A percentile compares a stretch with the other conserved stretches of the same genome.
Conservation (phyloP, 805 yeast genomes). For the Pichia insulana region DNA sequence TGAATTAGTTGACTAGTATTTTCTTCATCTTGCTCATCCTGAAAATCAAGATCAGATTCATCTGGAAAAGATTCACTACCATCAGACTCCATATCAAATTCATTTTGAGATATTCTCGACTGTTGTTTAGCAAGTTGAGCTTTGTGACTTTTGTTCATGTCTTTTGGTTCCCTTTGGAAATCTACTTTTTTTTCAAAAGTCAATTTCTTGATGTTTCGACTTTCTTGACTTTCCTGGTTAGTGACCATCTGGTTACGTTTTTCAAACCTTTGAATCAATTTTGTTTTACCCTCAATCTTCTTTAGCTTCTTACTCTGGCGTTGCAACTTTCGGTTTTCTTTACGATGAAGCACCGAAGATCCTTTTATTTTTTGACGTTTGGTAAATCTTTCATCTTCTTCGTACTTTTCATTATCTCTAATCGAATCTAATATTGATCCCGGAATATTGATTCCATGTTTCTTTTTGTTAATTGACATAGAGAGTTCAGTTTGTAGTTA, state of each 20-base stretch:
- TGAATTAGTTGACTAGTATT: slow-evolving; percentile 9
- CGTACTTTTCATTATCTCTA: slow-evolving; percentile 28
- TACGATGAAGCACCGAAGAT: slow-evolving; percentile 19
- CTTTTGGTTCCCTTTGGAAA: too few relatives aligned
- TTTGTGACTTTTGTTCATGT: slow-evolving; percentile 9
- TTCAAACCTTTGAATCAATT: too few relatives aligned
- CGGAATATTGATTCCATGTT: slow-evolving; percentile 34
- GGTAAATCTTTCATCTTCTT: slow-evolving; percentile 24
- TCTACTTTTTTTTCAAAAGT: too few relatives aligned
- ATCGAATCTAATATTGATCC: slow-evolving; percentile 36
- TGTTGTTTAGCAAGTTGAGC: too few relatives aligned
- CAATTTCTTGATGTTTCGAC: slow-evolving; percentile 5
- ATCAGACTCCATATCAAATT: slow-evolving; percentile 8
- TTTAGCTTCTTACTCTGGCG: slow-evolving; percentile 29
- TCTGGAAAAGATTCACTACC: slow-evolving; percentile 8
- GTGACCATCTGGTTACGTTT: too few relatives aligned
- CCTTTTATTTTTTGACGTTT: slow-evolving; percentile 20
- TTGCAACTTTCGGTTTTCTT: slow-evolving; percentile 32
- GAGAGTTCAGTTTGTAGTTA: too few relatives aligned
- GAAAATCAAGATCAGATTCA: slow-evolving; percentile 9
- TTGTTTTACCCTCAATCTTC: too few relatives aligned
- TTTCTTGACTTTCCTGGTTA: too few relatives aligned
- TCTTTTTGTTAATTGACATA: slow-evolving; percentile 11
- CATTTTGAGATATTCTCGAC: too few relatives aligned
- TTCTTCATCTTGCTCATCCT: slow-evolving; percentile 14